Base-by-base conservation (phyloP, 441 rosid genomes). In the Croton laevigatus region DNA sequence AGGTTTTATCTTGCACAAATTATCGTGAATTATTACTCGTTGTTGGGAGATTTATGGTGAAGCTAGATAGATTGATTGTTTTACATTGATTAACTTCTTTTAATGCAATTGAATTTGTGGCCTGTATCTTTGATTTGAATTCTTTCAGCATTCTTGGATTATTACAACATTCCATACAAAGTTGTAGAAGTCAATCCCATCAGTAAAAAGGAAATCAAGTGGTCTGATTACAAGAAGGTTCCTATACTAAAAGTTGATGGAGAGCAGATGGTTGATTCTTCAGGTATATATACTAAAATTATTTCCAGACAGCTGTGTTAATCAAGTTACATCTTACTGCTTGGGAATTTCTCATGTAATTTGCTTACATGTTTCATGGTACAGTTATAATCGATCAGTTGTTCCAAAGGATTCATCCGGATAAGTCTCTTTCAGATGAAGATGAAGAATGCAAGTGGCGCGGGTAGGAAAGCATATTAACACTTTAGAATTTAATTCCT, bases 181-280 rank as follows among this genome's bases (percentile, higher is more conserved):
- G 81, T 90, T 72, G 94, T 94, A 80, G 99, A 92, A 80, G 99
- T 92, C 73, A 87, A 92, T 76, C 97, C 98, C 44, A 84, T 94
- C 54, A 87, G 70, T 75, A 94, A 92, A 74, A 94, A 90, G 76
- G 97, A 94, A 84, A 89, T 94, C 59, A 94, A 88, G 84, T 92
- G 96, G 96, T 92, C 98, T 81, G 89, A 89, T 65, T 92, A 92
- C 79, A 90, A 86, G 89, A 94, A 94, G 81, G 98, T 94, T 75
- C 99, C 98, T 23, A 85, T 90, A 71, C 81, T 94, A 71, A 86
- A 75, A 27, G 82, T 90, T 55, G 97, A 91, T 67, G 96, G 91
- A 74, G 92, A 87, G 71, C 91, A 85, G 69, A 78, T 94, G 91
- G 93, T 88, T 70, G 91, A 94, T 81, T 94, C 98, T 71, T 89